These are phyloP conservation scores for Pyrenochaeta sp. DNA, from an alignment of 2,329 filamentous ascomycete species.

Conservation along the genomic window DNA sequence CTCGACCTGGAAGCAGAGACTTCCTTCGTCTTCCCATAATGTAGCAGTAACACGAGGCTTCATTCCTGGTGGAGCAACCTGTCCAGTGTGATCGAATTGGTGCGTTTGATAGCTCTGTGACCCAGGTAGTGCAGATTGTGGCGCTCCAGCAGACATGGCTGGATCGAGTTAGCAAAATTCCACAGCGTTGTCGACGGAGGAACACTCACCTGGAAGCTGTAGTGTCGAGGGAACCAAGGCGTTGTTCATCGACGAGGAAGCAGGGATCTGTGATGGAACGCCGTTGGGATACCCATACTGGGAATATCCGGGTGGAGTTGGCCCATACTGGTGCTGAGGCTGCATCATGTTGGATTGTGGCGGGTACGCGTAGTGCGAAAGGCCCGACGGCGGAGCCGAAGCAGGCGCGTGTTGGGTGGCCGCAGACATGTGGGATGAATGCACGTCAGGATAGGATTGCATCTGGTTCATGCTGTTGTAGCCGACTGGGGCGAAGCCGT, in stretches of 20 bases:
- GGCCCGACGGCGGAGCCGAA: slow-evolving; percentile 74
- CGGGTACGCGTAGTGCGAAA: slow-evolving; percentile 76
- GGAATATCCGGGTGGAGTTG: slow-evolving; percentile 64
- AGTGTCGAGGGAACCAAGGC: slow-evolving; percentile 74
- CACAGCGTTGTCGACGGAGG: background rate
- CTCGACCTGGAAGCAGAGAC: slow-evolving; percentile 96
- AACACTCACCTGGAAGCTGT: slow-evolving; percentile 62
- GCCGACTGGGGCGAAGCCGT: slow-evolving; percentile 45
- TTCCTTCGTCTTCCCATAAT: slow-evolving; percentile 97
- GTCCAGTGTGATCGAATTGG: slow-evolving; percentile 85
- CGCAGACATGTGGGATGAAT: slow-evolving; percentile 76
- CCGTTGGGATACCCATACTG: slow-evolving; percentile 80
- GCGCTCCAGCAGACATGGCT: slow-evolving; percentile 46
- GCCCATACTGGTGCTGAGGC: slow-evolving; percentile 70
- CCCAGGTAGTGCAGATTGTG: slow-evolving; percentile 34
- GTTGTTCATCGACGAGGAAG: slow-evolving; percentile 73
- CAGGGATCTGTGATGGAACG: slow-evolving; percentile 75
- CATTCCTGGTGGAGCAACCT: slow-evolving; percentile 90
- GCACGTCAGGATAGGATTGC: slow-evolving; percentile 85
- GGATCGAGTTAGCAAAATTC: slow-evolving; percentile 11
- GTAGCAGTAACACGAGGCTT: slow-evolving; percentile 97
- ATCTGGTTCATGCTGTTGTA: slow-evolving; percentile 79
- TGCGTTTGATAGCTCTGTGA: slow-evolving; percentile 52
- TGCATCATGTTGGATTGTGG: slow-evolving; percentile 77
- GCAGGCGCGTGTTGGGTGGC: slow-evolving; percentile 78